Evolutionary conservation across 2,329 filamentous ascomycete genomes (phyloP), one percentile per base, ranked within the genome.

Genomic region (Penicillium hordei): DNA sequence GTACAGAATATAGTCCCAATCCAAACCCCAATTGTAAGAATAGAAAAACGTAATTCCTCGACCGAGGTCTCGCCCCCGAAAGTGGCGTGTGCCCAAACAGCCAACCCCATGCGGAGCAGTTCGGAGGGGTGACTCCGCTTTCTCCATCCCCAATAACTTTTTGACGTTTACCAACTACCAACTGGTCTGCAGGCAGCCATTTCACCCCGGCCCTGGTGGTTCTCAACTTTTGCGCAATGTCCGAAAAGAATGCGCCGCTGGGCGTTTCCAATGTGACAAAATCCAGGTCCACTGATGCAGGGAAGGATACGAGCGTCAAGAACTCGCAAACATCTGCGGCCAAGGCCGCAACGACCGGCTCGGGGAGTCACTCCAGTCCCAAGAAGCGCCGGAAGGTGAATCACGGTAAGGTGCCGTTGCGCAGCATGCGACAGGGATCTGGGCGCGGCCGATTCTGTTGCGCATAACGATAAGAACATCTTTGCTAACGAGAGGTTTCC

Each of bases 321-420:
- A 68, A 63, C 55, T 63, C 59, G 34, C 67, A 69, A 29, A 60
- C 65, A 53, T 66, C 70, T 55, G 64, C 68, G 43, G 65, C 65
- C 58, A 76, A 75, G 63, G 61, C 70, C 59, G 75, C 75, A 56
- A 70, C 65, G 46, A 54, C 64, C 58, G 64, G 72, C 55, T 63
- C 65, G 52, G 72, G 70, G 61, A 66, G 67, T 67, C 72, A 74
- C 58, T 65, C 73, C 56, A 89, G 86, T 73, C 87, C 88, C 48
- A 93, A 91, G 80, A 93, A 92, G 82, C 84, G 90, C 78, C 89
- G 90, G 81, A 93, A 93, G 80, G 90, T 93, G 67, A 93, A 92
- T 80, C 90, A 93, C 79, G 90, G 90, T 93, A 85, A 79, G 87
- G 65, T 63, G 64, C 60, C 60, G 60, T 64, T 64, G 62, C 60